These are phyloP conservation scores for Picea engelmannii DNA, from an alignment of 83 land plant genomes.

Conservation along the genomic window DNA sequence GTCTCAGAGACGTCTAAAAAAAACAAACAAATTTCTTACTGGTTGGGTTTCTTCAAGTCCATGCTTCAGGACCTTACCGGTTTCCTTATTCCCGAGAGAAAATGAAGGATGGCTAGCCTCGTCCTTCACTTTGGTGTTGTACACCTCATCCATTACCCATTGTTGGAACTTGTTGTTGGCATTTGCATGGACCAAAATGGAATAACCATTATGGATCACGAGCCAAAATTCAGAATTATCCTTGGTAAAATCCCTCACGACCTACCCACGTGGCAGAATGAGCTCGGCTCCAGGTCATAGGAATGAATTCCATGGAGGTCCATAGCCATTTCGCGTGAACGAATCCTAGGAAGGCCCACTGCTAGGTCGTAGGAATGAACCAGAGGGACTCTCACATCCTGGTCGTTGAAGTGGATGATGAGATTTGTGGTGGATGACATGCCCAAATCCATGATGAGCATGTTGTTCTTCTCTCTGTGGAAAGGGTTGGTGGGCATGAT, in stretches of 20 bases:
- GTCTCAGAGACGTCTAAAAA: not conserved
- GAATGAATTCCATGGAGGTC: not conserved
- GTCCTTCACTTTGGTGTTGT: slow-evolving; percentile 54
- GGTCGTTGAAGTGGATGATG: not conserved
- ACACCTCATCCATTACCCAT: slow-evolving; percentile 63
- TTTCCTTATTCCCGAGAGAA: slow-evolving; percentile 62
- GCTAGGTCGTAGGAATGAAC: not conserved
- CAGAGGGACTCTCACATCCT: not conserved
- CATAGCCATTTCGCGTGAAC: not conserved
- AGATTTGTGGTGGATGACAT: slow-evolving; percentile 6
- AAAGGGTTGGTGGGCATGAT: not conserved
- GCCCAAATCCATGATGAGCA: not conserved
- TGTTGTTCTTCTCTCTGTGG: not conserved
- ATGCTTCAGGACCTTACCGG: slow-evolving; percentile 63
- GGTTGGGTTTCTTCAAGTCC: slow-evolving; percentile 47
- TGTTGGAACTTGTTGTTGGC: slow-evolving; percentile 42
- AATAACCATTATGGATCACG: slow-evolving; percentile 37
- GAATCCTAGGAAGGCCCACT: not conserved
- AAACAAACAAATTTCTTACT: slow-evolving; percentile 15
- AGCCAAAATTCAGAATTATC: slow-evolving; percentile 31
- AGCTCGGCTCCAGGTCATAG: not conserved
- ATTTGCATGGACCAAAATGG: slow-evolving; percentile 35
- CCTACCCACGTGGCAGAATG: slow-evolving; percentile 1
- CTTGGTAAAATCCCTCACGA: slow-evolving; percentile 39
- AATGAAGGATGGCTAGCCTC: slow-evolving; percentile 51